Evolutionary conservation across 371 early-diverging fungal genomes (phyloP).

Genomic region (Thermomucor indicae-seudaticae): DNA sequence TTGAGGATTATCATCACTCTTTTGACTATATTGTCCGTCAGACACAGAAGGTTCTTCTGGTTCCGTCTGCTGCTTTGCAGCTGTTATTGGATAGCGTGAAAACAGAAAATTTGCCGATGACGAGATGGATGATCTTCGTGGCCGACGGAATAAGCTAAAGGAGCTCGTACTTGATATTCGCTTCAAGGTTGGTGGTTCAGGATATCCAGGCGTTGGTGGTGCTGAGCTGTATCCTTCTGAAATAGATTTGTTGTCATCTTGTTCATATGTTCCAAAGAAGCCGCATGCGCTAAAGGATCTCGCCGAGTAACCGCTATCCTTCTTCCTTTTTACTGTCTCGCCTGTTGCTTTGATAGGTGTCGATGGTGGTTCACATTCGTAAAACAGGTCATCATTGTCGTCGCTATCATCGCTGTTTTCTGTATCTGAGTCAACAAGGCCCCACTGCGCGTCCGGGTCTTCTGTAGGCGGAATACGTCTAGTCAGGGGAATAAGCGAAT

Average conservation of each 20-base stretch:
- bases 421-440: constrained; percentile 24
- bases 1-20: too few relatives aligned
- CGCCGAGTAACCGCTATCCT: constrained; percentile 40
- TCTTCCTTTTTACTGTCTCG: constrained; percentile 20
- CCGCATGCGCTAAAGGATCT: constrained; percentile 16
- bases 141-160: constrained; percentile 10
- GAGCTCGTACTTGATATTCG: constrained; percentile 13
- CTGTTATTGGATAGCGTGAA: constrained; percentile 8
- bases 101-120: constrained; percentile 11
- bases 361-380: constrained; percentile 7
- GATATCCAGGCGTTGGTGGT: background rate
- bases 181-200: background rate
- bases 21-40: constrained; percentile 1
- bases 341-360: constrained; percentile 1
- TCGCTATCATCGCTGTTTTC: background rate
- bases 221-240: constrained; percentile 5
- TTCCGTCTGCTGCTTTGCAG: constrained; percentile 1
- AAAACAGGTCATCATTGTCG: constrained; percentile 5
- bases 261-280: constrained; percentile 1
- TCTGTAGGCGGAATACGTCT: constrained; percentile 36
- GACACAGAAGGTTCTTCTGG: background rate
- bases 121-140: constrained; percentile 13
- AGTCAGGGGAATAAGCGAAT: constrained; percentile 33
- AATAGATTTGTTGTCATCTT: constrained; percentile 4
- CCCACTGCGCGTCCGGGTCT: constrained; percentile 45